Base-by-base conservation (phyloP, 2,329 filamentous ascomycete species). In the Colletotrichum sp. region DNA sequence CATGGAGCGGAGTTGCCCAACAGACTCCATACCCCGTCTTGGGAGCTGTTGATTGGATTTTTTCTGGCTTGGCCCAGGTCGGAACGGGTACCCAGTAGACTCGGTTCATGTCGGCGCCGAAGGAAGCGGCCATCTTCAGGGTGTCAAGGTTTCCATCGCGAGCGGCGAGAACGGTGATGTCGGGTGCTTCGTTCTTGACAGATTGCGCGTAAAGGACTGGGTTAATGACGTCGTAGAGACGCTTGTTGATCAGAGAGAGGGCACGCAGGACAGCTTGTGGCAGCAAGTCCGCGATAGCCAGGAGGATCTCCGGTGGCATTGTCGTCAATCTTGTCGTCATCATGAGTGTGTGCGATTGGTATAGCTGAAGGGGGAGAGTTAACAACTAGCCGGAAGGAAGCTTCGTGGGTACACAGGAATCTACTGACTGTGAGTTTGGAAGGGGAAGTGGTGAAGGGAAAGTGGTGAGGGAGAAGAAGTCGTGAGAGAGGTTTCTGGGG, bases 331-430 rank as follows among this genome's bases (percentile, higher is more conserved):
- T 21, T 49, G 39, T 49, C 18, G 39, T n/a, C 39, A 49, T 49
- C 5, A 0, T 49, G 18, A 49, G 39, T 10, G 3, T 49, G 0
- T 49, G 0, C 3, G 39, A 7, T 49, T 0, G 39, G 18, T n/a
- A 4, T 6, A n/a, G 0, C 39, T 44, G 36, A 18, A 8, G 3
- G 36, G 8, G 15, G 15, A 39, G 3, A 39, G 36, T 39, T 6
- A 34, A 34, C 1, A 13, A 0, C 32, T 34, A 34, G 32, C 32
- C 1, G 1, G 32, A 34, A 34, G 32, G 1, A 34, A 34, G 12
- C 13, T 13, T 12, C 12, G 13, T 34, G 32, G 32, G 32, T 34
- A 13, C 5, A 6, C 32, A 34, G 13, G 1, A 36, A 36, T 7
- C 0, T 36, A 39, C 36, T 39, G 0, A 18, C 36, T 39, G 36